Conservation (phyloP, 441 rosid species). For the Jatropha podagrica region DNA sequence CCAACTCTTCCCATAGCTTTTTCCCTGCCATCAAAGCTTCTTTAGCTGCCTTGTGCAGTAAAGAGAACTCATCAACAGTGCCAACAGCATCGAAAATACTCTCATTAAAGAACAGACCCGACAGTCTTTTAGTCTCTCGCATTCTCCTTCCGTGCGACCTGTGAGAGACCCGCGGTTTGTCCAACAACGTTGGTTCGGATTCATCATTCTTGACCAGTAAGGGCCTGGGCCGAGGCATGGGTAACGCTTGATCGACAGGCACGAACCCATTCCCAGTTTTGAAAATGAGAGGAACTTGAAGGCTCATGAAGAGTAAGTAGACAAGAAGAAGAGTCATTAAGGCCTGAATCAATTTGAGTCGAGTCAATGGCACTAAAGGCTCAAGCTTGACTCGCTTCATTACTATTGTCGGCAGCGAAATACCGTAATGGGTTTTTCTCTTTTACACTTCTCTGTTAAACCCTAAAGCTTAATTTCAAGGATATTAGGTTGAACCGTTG, state of each 20-base stretch:
- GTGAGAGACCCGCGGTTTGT: slow-evolving; percentile 31
- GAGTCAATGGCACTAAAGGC: slow-evolving; percentile 33
- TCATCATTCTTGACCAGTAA: neutral
- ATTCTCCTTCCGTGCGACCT: slow-evolving; percentile 38
- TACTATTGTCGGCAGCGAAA: slow-evolving; percentile 10
- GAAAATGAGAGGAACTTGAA: slow-evolving; percentile 77
- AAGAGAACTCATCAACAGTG: slow-evolving; percentile 51
- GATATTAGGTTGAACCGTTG: neutral
- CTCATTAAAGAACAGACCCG: slow-evolving; percentile 46
- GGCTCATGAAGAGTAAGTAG: slow-evolving; percentile 55
- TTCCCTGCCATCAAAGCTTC: slow-evolving; percentile 70
- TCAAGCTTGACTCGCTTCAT: slow-evolving; percentile 65
- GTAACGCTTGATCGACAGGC: slow-evolving; percentile 32
- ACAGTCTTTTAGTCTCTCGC: slow-evolving; percentile 24
- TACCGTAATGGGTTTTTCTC: neutral
- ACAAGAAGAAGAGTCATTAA: slow-evolving; percentile 45
- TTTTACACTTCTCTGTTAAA: neutral
- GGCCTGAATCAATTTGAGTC: slow-evolving; percentile 62
- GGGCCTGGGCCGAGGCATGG: slow-evolving; percentile 43
- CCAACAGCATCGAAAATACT: slow-evolving; percentile 40
- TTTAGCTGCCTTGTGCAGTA: slow-evolving; percentile 73
- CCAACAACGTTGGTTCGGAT: neutral
- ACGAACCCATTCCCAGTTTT: slow-evolving; percentile 48
- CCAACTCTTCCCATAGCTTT: slow-evolving; percentile 67
- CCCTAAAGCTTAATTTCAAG: neutral